These are phyloP conservation scores for Cyberlindnera saturnus DNA, from an alignment of 805 yeast species.

Conservation along the genomic window DNA sequence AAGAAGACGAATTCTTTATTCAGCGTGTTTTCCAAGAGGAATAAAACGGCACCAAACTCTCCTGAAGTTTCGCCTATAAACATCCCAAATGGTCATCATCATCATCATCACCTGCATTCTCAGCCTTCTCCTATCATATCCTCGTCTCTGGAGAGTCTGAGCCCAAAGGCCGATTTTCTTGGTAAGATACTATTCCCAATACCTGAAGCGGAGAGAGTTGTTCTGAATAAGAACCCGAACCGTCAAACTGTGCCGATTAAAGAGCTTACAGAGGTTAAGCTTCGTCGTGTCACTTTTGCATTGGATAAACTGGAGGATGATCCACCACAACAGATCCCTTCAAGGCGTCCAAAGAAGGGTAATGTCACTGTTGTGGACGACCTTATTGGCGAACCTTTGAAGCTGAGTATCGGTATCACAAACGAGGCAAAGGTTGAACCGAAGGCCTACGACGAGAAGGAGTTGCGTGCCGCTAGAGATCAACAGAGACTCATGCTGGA, in stretches of 20 bases:
- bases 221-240: slow-evolving; percentile 40
- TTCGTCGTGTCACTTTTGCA: slow-evolving; percentile 72
- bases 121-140: neutral
- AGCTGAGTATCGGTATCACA: slow-evolving; percentile 65
- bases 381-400: slow-evolving; percentile 48
- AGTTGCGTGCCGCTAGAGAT: slow-evolving; percentile 52
- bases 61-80: slow-evolving; percentile 14
- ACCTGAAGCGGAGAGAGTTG: slow-evolving; percentile 26
- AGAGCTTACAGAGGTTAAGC: slow-evolving; percentile 24
- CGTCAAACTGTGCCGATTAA: slow-evolving; percentile 30
- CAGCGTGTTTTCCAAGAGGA: slow-evolving; percentile 26
- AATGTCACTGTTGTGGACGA: slow-evolving; percentile 72
- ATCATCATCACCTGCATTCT: neutral
- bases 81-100: slow-evolving; percentile 8
- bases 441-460: slow-evolving; percentile 27
- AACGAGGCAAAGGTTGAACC: slow-evolving; percentile 30
- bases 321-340: slow-evolving; percentile 94
- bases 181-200: slow-evolving; percentile 3
- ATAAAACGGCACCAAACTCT: slow-evolving; percentile 16
- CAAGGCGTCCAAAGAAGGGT: slow-evolving; percentile 75
- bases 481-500: slow-evolving; percentile 45
- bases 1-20: slow-evolving; percentile 22
- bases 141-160: slow-evolving; percentile 10
- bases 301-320: slow-evolving; percentile 66
- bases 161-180: slow-evolving; percentile 7